phyloP scores from a whole-genome alignment of 1,284 basidiomycete species.

The Tremellales sp. region DNA sequence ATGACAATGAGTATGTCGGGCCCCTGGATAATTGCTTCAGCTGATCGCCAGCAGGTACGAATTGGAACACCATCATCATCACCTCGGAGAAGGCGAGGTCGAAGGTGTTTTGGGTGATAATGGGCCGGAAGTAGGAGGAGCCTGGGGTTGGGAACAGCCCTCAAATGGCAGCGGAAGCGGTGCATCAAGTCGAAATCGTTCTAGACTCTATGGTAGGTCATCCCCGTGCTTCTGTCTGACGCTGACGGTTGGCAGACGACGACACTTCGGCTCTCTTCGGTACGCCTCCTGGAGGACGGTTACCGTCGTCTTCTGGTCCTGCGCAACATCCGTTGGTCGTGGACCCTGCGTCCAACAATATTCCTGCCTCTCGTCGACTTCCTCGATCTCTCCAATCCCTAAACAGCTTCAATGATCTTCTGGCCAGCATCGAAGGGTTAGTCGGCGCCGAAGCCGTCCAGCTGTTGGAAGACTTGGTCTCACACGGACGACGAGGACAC shows the following conservation, averaged over 20 bases:
- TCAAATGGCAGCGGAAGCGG: not conserved
- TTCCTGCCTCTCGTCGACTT: conserved; percentile 53
- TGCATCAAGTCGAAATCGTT: not conserved
- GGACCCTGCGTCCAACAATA: conserved; percentile 53
- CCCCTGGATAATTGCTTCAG: not conserved
- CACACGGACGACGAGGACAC: conserved; percentile 20
- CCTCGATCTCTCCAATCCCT: conserved; percentile 50
- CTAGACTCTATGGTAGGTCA: not conserved
- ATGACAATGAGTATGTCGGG: conserved; percentile 18
- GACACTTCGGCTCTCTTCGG: conserved; percentile 23
- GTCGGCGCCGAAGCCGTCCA: conserved; percentile 78
- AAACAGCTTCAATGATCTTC: conserved; percentile 57
- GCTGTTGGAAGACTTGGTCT: conserved; percentile 70
- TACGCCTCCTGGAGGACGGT: conserved; percentile 4
- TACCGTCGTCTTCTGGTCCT: conserved; percentile 1
- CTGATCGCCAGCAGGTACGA: conserved; percentile 22
- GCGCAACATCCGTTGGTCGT: conserved; percentile 55
- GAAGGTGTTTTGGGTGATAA: conserved; percentile 4
- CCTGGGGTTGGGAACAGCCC: conserved; percentile 34
- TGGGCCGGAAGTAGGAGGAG: not conserved
- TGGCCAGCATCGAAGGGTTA: conserved; percentile 76
- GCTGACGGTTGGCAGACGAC: conserved; percentile 19
- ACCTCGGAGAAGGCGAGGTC: not conserved
- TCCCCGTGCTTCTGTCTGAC: not conserved
- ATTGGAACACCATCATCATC: conserved; percentile 14